Evolutionary conservation across 495 filamentous ascomycete genomes (phyloP).

Genomic region (Penicillium paxilli): DNA sequence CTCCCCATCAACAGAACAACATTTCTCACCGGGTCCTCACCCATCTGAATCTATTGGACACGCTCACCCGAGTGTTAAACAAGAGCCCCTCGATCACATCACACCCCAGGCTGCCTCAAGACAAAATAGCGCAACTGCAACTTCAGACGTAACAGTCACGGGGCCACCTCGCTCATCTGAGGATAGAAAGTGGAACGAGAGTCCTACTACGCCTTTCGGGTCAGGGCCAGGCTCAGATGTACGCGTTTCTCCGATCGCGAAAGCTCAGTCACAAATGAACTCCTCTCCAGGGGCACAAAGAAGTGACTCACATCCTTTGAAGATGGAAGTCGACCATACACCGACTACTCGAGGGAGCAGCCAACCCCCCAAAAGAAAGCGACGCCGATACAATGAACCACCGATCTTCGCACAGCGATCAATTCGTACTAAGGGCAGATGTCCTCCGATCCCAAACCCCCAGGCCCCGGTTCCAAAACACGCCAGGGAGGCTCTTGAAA

Average conservation of each 20-base stretch:
- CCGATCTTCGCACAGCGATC: conserved; percentile 48
- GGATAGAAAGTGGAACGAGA: conserved; percentile 31
- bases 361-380: conserved; percentile 35
- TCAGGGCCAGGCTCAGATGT: conserved; percentile 13
- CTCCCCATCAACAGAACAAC: conserved; percentile 31
- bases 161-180: conserved; percentile 22
- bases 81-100: conserved; percentile 41
- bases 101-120: conserved; percentile 45
- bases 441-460: conserved; percentile 38
- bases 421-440: conserved; percentile 35
- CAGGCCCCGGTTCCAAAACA: conserved; percentile 38
- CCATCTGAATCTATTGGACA: conserved; percentile 30
- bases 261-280: conserved; percentile 24
- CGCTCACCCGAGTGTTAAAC: conserved; percentile 28
- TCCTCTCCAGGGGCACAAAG: conserved; percentile 30
- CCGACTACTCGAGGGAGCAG: conserved; percentile 13
- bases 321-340: conserved; percentile 27
- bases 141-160: conserved; percentile 11
- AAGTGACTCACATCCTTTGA: conserved; percentile 19
- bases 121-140: conserved; percentile 27
- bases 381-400: conserved; percentile 44
- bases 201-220: conserved; percentile 19
- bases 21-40: conserved; percentile 29
- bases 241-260: conserved; percentile 16
- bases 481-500: conserved; percentile 20